Percentiles rank a stretch among this genome's conserved stretches.
Conservation (phyloP, 192 early-diverging fungal species). For the Lunasporangiospora selenospora region DNA sequence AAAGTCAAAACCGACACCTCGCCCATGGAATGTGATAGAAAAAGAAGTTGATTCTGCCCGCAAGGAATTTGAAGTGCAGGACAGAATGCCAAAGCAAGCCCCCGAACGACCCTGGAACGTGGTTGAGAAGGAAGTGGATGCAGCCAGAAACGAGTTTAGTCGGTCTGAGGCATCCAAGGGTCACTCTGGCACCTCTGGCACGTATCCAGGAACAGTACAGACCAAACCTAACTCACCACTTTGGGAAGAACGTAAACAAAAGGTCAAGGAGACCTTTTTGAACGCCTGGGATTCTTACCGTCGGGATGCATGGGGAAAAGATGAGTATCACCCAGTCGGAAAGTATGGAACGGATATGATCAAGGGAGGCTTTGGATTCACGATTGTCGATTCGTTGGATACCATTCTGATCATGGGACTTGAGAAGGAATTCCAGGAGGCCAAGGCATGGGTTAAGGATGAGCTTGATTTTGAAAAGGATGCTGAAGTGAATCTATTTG, state of each 20-base stretch:
- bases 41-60: too few species aligned
- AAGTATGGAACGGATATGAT: conserved; percentile 73
- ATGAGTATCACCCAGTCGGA: conserved; percentile 84
- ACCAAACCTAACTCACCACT: conserved; percentile 9
- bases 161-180: too few species aligned
- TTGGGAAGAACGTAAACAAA: conserved; percentile 63
- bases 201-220: neutral
- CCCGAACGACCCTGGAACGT: neutral
- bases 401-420: conserved; percentile 86
- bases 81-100: too few species aligned
- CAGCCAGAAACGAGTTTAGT: neutral
- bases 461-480: conserved; percentile 73
- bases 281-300: conserved; percentile 82
- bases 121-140: neutral
- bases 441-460: conserved; percentile 65
- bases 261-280: conserved; percentile 72
- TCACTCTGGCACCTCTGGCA: too few species aligned
- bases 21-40: too few species aligned
- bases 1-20: too few species aligned
- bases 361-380: conserved; percentile 70
- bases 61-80: too few species aligned
- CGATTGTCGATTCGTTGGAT: conserved; percentile 86
- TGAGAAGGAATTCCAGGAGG: conserved; percentile 73
- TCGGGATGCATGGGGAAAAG: conserved; percentile 78
- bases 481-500: conserved; percentile 73